Evolutionary conservation across 768 basidiomycete genomes (phyloP).

Genomic region (Boletellus ananas): DNA sequence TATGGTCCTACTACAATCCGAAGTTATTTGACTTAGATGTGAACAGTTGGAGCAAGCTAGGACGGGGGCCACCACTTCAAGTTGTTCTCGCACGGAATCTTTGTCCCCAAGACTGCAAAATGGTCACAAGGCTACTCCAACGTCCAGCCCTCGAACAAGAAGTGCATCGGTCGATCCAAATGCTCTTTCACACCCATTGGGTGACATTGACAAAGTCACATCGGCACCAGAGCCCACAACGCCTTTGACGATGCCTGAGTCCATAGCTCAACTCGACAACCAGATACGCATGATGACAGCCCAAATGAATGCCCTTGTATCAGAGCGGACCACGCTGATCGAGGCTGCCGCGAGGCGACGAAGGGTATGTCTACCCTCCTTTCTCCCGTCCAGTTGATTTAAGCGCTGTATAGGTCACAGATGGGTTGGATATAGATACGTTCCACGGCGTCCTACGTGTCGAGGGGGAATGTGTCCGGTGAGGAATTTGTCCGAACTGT

Average conservation of each 20-base stretch:
- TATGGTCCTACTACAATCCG: constrained; percentile 14
- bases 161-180: constrained; percentile 23
- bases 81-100: not conserved
- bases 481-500: constrained; percentile 1
- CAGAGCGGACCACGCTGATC: constrained; percentile 34
- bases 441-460: constrained; percentile 27
- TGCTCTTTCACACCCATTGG: constrained; percentile 5
- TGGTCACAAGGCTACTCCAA: not conserved
- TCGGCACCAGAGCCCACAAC: not conserved
- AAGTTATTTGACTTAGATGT: not conserved
- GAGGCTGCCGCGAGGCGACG: constrained; percentile 19
- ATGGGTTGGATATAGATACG: constrained; percentile 11
- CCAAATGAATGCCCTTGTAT: constrained; percentile 35
- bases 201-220: not conserved
- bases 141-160: constrained; percentile 13
- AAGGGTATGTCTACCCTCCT: constrained; percentile 17
- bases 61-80: constrained; percentile 1
- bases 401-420: constrained; percentile 8
- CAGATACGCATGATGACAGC: constrained; percentile 35
- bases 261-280: constrained; percentile 32
- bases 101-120: not conserved
- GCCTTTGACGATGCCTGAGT: constrained; percentile 9
- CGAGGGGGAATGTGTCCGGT: constrained; percentile 38
- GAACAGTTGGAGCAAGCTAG: constrained; percentile 23
- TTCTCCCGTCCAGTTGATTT: not conserved